Conservation (phyloP, 148 eudicot genomes). For the Rheum nobile region DNA sequence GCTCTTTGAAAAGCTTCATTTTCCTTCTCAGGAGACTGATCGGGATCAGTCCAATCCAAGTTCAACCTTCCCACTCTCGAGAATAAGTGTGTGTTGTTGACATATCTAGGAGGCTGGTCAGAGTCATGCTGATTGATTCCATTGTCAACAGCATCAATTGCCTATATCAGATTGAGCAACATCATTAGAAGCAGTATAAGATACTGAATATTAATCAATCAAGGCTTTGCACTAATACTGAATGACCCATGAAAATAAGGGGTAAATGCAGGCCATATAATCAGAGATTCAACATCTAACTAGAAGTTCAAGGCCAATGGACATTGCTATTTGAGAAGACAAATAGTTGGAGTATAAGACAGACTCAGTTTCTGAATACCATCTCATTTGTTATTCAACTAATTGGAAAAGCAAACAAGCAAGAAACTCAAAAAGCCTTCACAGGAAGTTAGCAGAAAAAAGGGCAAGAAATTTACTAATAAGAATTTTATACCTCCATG, state of each 20-base stretch:
- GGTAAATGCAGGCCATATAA: neutral
- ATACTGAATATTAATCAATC: neutral
- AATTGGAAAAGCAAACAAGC: neutral
- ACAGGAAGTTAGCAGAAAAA: neutral
- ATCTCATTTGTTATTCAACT: neutral
- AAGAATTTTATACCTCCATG: slow-evolving; percentile 99
- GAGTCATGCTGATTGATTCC: slow-evolving; percentile 74
- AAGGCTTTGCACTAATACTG: neutral
- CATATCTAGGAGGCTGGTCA: slow-evolving; percentile 62
- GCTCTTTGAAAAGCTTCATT: slow-evolving; percentile 75
- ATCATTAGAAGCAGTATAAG: neutral
- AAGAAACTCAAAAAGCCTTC: neutral
- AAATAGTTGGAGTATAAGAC: neutral
- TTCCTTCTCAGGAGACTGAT: slow-evolving; percentile 80
- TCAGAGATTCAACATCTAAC: neutral
- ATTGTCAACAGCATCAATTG: slow-evolving; percentile 90
- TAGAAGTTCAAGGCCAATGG: neutral
- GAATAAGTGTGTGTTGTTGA: slow-evolving; percentile 74
- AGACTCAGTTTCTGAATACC: neutral
- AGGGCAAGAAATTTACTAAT: neutral
- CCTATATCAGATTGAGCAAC: slow-evolving; percentile 26
- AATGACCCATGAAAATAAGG: neutral
- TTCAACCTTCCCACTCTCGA: slow-evolving; percentile 79
- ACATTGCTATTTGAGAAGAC: neutral
- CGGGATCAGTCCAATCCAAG: slow-evolving; percentile 82